Evolutionary conservation across 2,329 filamentous ascomycete genomes (phyloP), one percentile per base, ranked within the genome.

Genomic region (Pseudocercospora eumusae): DNA sequence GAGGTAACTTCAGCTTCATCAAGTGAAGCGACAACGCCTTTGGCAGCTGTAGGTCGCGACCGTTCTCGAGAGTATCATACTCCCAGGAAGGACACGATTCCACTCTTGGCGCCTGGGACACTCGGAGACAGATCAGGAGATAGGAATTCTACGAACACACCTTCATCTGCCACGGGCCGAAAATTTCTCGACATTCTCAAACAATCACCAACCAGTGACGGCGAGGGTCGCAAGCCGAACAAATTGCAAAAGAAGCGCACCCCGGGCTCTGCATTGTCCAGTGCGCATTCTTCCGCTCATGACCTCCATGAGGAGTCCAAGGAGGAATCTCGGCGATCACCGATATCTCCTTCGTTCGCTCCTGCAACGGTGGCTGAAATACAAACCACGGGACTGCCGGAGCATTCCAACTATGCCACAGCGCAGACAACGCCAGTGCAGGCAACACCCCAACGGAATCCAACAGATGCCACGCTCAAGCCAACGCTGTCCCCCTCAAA

Each of bases 161-260:
- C 71, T 9, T 71, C 73, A 11, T 62, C 66, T 10, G 60, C 70
- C 10, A 69, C 72, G 13, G 63, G 70, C 21, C 70, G 73, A 11
- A 70, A 65, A 44, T 73, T 96, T 59, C 82, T 89, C 56, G 85
- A 80, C 70, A 79, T 96, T 40, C 89, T 96, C 71, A 84, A 89
- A 70, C 84, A 88, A 66, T 88, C 89, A 2, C 86, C 88, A 0
- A 82, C 83, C 13, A 82, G 79, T 25, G 76, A 80, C n/a, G 73
- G 72, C 8, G 75, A 80, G 11, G 73, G 72, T 6, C 85, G 90
- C 50, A 89, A 88, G 73, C 91, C 92, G 0, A 97, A 96, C 72
- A 96, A 97, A 76, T 80, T 99, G 56, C 90, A 89, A 75, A 98
- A 98, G 81, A 96, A 91, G 76, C 83, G 88, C n/a, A 80, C 90